Evolutionary conservation across 139 green algal genomes (phyloP), one percentile per base, ranked within the genome.

Genomic region (Bryopsis sp.): DNA sequence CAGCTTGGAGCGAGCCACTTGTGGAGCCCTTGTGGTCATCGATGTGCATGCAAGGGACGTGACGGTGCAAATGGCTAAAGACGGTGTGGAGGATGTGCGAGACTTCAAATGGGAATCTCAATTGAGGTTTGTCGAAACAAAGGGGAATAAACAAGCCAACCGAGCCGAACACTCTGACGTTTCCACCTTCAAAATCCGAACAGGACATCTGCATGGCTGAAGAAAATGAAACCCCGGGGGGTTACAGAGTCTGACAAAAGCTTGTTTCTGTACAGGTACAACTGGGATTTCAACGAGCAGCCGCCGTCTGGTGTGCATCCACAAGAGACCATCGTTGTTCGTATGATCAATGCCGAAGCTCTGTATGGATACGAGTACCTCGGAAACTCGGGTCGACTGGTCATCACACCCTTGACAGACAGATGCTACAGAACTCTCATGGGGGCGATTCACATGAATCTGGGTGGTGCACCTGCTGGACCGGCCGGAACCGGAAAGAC

Each of bases 291-390:
- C 68, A 74, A 91, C 43, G 85, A 88, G 43, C 64, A 58, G 26
- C 84, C 84, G n/a, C 84, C 84, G 34, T 85, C 76, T 36, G 84
- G 80, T 54, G 70, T 81, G 38, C 74, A 79, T 61, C 64, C 75
- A 15, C 78, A 86, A 74, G 82, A n/a, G n/a, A n/a, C n/a, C n/a
- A n/a, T n/a, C n/a, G n/a, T n/a, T n/a, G n/a, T n/a, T n/a, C n/a
- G n/a, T n/a, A n/a, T n/a, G n/a, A n/a, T n/a, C n/a, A n/a, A n/a
- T n/a, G n/a, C n/a, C n/a, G n/a, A n/a, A n/a, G n/a, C n/a, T 74
- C 72, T 73, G 26, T 93, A 93, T 64, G 86, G 86, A 37, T 93
- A 93, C 68, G 86, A 93, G 73, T 93, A 93, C 72, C 78, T 83
- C 71, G 80, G 76, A 70, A 85, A 85, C 80, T 82, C 80, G 47